These are phyloP conservation scores for Debaryomycetaceae sp. DNA, from an alignment of 1,139 yeast species.

Conservation along the genomic window DNA sequence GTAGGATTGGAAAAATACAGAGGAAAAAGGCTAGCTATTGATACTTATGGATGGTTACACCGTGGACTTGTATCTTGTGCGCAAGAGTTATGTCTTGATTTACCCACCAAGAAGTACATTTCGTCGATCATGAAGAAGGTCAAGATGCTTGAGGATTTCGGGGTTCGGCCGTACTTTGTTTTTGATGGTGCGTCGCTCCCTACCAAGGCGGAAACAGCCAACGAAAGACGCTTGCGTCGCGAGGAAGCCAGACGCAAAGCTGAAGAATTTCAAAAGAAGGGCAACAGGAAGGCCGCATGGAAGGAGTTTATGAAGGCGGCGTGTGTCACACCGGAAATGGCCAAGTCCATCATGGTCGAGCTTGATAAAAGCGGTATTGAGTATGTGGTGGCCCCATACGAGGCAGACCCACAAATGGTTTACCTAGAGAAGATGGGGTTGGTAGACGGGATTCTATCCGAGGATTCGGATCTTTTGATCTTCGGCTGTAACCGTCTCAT, in stretches of 20 bases:
- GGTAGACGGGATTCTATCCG: constrained; percentile 86
- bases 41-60: constrained; percentile 96
- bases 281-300: constrained; percentile 59
- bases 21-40: constrained; percentile 84
- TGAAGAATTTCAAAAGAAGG: constrained; percentile 42
- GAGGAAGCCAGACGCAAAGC: constrained; percentile 58
- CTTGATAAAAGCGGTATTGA: constrained; percentile 57
- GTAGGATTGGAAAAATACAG: constrained; percentile 56
- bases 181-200: constrained; percentile 91
- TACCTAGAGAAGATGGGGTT: constrained; percentile 71
- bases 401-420: constrained; percentile 97
- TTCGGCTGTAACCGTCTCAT: constrained; percentile 79
- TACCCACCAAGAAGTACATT: constrained; percentile 66
- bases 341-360: constrained; percentile 75
- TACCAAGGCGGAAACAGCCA: constrained; percentile 73
- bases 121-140: constrained; percentile 60
- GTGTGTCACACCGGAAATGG: constrained; percentile 89
- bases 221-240: constrained; percentile 56
- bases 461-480: constrained; percentile 87
- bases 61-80: constrained; percentile 83
- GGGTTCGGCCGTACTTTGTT: constrained; percentile 81
- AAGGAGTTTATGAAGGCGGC: constrained; percentile 75
- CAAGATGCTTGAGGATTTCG: constrained; percentile 61
- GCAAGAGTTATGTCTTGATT: constrained; percentile 69
- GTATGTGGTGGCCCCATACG: constrained; percentile 94